These are phyloP conservation scores for Alternaria sp. DNA, from an alignment of 2,329 filamentous ascomycete species.

Conservation along the genomic window DNA sequence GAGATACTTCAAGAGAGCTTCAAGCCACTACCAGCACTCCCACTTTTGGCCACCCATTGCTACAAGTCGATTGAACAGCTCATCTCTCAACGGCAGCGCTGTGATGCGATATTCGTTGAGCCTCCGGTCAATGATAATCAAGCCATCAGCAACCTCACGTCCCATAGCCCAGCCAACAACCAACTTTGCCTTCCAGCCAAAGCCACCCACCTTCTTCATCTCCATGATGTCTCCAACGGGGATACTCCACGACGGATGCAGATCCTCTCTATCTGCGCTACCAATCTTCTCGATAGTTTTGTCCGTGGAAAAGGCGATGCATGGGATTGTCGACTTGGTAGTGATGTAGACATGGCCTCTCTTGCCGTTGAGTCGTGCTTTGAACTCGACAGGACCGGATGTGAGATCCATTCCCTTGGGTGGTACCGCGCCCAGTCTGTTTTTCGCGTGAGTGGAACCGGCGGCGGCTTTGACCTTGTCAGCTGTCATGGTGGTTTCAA, in stretches of 20 bases:
- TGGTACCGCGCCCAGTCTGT: constrained; percentile 75
- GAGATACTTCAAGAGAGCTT: background rate
- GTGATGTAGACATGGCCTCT: constrained; percentile 77
- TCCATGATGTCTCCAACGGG: constrained; percentile 75
- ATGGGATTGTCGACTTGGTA: constrained; percentile 71
- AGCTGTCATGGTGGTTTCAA: constrained; percentile 75
- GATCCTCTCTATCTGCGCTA: constrained; percentile 59
- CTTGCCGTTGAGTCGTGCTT: constrained; percentile 72
- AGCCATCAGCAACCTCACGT: constrained; percentile 76
- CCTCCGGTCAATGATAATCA: constrained; percentile 69
- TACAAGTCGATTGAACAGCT: constrained; percentile 80
- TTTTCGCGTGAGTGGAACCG: constrained; percentile 68
- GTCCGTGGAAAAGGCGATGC: constrained; percentile 70
- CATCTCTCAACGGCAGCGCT: constrained; percentile 74
- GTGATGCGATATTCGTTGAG: constrained; percentile 70
- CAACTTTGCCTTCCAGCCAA: constrained; percentile 86
- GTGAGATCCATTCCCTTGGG: constrained; percentile 54
- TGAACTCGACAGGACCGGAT: constrained; percentile 79
- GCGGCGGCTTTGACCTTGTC: constrained; percentile 75
- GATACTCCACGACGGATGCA: constrained; percentile 72
- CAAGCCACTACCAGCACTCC: constrained; percentile 70
- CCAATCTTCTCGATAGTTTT: constrained; percentile 57
- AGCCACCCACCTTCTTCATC: constrained; percentile 79
- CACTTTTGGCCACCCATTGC: constrained; percentile 83
- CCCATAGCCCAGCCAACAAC: constrained; percentile 81